phyloP scores from a whole-genome alignment of 2,329 filamentous ascomycete genomes.

The Phaeosphaeriaceae sp. region DNA sequence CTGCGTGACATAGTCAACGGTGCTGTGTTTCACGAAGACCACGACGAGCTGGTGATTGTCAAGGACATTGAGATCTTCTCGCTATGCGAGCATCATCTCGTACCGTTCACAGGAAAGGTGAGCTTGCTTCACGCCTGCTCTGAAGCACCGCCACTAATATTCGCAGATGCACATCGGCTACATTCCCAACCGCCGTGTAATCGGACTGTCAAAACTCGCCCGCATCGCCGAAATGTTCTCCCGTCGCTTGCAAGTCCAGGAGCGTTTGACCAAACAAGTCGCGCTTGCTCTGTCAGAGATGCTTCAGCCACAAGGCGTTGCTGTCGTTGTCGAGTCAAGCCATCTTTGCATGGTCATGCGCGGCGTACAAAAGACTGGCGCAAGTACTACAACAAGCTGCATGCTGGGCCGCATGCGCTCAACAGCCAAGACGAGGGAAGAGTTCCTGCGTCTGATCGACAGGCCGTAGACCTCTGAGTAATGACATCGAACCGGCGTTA shows the following conservation, averaged over 20 bases:
- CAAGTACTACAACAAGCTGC: conserved; percentile 92
- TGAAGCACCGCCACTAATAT: conserved; percentile 12
- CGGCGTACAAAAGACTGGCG: conserved; percentile 90
- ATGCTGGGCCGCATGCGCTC: conserved; percentile 96
- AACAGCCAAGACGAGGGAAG: conserved; percentile 91
- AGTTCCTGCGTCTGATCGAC: conserved; percentile 80
- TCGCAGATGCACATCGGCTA: conserved; percentile 96
- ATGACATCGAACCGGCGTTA: conserved; percentile 3
- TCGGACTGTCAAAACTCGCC: conserved; percentile 94
- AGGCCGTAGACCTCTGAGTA: conserved; percentile 24
- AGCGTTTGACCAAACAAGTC: conserved; percentile 94
- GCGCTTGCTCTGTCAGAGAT: conserved; percentile 93
- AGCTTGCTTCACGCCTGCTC: conserved; percentile 12
- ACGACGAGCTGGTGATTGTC: conserved; percentile 96
- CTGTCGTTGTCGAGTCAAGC: conserved; percentile 95
- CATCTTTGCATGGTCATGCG: conserved; percentile 99
- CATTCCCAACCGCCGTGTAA: conserved; percentile 88
- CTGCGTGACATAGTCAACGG: conserved; percentile 89
- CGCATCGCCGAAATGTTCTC: conserved; percentile 98
- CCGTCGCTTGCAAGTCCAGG: conserved; percentile 91
- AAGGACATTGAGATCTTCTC: conserved; percentile 97
- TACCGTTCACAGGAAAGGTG: conserved; percentile 95
- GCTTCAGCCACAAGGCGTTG: conserved; percentile 90
- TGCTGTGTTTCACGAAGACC: conserved; percentile 94
- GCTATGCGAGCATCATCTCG: conserved; percentile 95